Percentiles rank a stretch among this genome's conserved stretches.
Conservation (phyloP, 106 monocot species). For the Dioscorea zingiberensis region DNA sequence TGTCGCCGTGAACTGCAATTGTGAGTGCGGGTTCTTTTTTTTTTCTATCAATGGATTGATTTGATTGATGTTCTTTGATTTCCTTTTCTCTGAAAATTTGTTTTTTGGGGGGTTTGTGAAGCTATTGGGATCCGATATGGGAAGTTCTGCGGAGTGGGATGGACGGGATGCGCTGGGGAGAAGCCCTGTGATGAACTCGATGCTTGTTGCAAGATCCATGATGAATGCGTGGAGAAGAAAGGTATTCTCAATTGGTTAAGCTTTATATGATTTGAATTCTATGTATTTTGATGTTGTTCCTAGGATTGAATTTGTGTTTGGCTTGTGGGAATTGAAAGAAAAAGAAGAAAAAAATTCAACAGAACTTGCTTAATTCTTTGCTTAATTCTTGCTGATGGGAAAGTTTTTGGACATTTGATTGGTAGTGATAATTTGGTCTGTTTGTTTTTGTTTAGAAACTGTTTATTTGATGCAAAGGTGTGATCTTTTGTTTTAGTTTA, state of each 20-base stretch:
- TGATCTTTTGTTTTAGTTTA: too few species aligned
- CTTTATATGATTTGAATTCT: neutral
- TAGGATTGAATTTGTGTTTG: too few species aligned
- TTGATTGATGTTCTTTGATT: neutral
- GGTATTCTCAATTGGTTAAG: constrained; percentile 15
- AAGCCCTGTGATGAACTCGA: constrained; percentile 96
- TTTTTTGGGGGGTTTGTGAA: constrained; percentile 11
- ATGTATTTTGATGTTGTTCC: neutral
- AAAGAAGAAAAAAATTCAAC: neutral
- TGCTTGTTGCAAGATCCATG: constrained; percentile 77
- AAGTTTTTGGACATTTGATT: too few species aligned
- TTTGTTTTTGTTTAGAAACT: too few species aligned
- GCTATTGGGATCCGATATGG: constrained; percentile 81
- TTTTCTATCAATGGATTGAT: neutral
- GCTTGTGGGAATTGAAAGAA: too few species aligned
- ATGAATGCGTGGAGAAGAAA: constrained; percentile 77
- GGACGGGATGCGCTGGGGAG: constrained; percentile 85
- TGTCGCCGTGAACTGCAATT: constrained; percentile 59
- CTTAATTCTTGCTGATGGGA: too few species aligned
- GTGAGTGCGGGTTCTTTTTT: constrained; percentile 23
- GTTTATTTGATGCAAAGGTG: too few species aligned
- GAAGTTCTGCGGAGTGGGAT: constrained; percentile 85
- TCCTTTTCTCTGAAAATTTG: neutral
- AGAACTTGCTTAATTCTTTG: neutral
- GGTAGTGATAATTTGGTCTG: too few species aligned